Evolutionary conservation across 148 eudicot species (phyloP).

Genomic region (Arbutus unedo): DNA sequence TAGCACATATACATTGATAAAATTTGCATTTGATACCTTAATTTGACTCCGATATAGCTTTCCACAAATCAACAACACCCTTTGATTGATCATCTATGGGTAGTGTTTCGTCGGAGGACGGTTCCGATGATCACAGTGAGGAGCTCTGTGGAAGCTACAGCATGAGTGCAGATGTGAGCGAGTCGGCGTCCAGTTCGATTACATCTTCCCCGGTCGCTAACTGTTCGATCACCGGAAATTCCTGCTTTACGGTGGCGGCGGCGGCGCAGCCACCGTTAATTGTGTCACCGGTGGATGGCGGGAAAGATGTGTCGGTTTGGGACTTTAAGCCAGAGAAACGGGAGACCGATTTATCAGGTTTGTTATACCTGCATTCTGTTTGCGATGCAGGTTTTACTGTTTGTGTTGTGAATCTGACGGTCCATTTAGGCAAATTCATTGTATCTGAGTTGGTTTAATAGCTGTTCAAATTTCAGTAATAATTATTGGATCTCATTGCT

Average conservation of each 20-base stretch:
- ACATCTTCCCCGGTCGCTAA: constrained; percentile 10
- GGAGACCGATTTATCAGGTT: constrained; percentile 56
- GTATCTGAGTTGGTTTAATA: not conserved
- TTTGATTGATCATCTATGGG: constrained; percentile 1
- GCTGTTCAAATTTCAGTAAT: not conserved
- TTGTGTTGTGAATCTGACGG: constrained; percentile 1
- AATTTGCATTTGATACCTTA: constrained; percentile 2
- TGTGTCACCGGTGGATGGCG: constrained; percentile 20
- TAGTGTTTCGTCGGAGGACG: constrained; percentile 21
- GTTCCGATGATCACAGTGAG: constrained; percentile 9
- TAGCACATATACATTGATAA: not conserved
- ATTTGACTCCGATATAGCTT: not conserved
- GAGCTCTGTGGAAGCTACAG: constrained; percentile 24
- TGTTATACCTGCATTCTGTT: not conserved
- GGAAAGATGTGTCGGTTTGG: constrained; percentile 55
- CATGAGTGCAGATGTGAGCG: constrained; percentile 33
- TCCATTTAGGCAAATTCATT: not conserved
- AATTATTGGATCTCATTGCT: not conserved
- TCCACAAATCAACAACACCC: not conserved
- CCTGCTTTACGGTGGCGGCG: not conserved
- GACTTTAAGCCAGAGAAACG: constrained; percentile 36
- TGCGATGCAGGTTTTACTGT: not conserved
- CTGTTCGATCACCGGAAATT: not conserved
- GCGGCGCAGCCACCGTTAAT: constrained; percentile 13
- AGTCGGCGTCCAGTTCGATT: constrained; percentile 24